These are phyloP conservation scores for Septoria petroselini DNA, from an alignment of 2,329 filamentous ascomycete genomes.

Conservation along the genomic window DNA sequence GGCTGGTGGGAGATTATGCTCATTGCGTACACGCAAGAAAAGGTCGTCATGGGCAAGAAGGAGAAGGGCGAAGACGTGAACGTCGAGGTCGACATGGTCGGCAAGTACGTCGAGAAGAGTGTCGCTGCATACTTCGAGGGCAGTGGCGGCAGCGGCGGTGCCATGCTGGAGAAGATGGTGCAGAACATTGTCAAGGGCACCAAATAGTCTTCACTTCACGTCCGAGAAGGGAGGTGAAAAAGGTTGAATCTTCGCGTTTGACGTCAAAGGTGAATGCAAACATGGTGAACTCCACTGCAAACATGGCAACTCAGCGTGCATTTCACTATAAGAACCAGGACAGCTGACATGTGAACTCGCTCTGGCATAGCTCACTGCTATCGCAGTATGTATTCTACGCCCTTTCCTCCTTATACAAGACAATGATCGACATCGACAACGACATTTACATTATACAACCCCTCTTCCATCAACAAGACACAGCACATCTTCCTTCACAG, in stretches of 20 bases:
- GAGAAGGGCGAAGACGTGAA: constrained; percentile 78
- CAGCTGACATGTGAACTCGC: too few relatives aligned
- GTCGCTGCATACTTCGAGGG: constrained; percentile 73
- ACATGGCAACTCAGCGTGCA: too few relatives aligned
- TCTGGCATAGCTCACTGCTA: too few relatives aligned
- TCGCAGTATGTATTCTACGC: too few relatives aligned
- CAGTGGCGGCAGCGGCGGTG: constrained; percentile 48
- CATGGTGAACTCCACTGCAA: too few relatives aligned
- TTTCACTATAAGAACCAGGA: too few relatives aligned
- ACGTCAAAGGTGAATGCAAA: too few relatives aligned
- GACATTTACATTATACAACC: too few relatives aligned
- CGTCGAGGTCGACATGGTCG: constrained; percentile 85
- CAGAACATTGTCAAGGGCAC: constrained; percentile 59
- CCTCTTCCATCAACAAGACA: too few relatives aligned
- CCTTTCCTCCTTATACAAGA: too few relatives aligned
- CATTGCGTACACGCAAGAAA: constrained; percentile 93
- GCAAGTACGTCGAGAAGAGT: constrained; percentile 87
- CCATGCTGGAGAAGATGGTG: constrained; percentile 53
- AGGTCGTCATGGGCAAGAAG: constrained; percentile 79
- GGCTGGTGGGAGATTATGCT: constrained; percentile 97
- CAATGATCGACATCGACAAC: neutral
- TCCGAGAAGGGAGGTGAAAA: neutral
- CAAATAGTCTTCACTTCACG: constrained; percentile 4
- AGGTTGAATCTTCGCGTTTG: too few relatives aligned
- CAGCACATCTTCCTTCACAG: too few relatives aligned